Evolutionary conservation across 2,329 filamentous ascomycete species (phyloP).

Genomic region (Claviceps sp.): DNA sequence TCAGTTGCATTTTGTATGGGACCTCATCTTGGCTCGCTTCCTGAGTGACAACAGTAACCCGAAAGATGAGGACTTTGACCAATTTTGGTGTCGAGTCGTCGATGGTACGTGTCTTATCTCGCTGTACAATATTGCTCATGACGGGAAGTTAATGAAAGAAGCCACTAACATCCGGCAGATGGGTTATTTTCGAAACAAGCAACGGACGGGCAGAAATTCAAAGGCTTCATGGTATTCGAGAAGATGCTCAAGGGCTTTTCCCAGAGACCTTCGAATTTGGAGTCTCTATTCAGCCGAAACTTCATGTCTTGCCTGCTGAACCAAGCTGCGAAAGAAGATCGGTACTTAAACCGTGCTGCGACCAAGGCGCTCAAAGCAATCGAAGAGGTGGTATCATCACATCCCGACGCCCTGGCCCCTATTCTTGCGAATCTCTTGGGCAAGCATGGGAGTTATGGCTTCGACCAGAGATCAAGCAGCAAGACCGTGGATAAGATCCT

Average conservation of each 20-base stretch:
- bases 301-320: slow-evolving; percentile 72
- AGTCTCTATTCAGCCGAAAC: slow-evolving; percentile 66
- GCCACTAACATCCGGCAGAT: slow-evolving; percentile 35
- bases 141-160: neutral
- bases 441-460: slow-evolving; percentile 58
- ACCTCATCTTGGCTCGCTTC: slow-evolving; percentile 53
- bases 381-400: slow-evolving; percentile 47
- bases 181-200: slow-evolving; percentile 71
- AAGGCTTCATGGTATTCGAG: slow-evolving; percentile 78
- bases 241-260: slow-evolving; percentile 50
- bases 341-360: slow-evolving; percentile 69
- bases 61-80: slow-evolving; percentile 42
- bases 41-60: slow-evolving; percentile 21
- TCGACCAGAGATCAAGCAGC: slow-evolving; percentile 75
- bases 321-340: slow-evolving; percentile 63
- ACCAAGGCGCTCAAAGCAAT: slow-evolving; percentile 62
- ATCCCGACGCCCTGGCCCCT: slow-evolving; percentile 44
- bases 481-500: slow-evolving; percentile 72
- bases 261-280: slow-evolving; percentile 32
- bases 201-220: slow-evolving; percentile 80
- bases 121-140: neutral
- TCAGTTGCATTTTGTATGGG: slow-evolving; percentile 80
- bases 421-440: slow-evolving; percentile 57
- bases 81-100: slow-evolving; percentile 78
- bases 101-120: slow-evolving; percentile 49